These are phyloP conservation scores for Stagonosporopsis rhizophila DNA, from an alignment of 2,329 filamentous ascomycete species.

Conservation along the genomic window DNA sequence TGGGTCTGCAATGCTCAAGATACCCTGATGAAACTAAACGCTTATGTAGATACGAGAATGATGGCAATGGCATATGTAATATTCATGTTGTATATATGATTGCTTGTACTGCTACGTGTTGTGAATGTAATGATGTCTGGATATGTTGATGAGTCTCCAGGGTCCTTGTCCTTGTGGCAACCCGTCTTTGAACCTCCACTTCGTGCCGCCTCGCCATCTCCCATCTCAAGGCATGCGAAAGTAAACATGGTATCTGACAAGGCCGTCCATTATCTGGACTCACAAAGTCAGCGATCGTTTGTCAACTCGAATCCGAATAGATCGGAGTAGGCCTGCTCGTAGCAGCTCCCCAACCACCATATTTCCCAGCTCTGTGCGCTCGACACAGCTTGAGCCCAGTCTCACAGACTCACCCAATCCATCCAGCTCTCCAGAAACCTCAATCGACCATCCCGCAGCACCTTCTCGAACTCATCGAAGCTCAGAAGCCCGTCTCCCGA, in stretches of 20 bases:
- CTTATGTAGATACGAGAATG: constrained; percentile 15
- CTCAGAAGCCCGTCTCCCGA: constrained; percentile 82
- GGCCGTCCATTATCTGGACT: not conserved
- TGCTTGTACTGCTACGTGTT: not conserved
- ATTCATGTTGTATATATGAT: not conserved
- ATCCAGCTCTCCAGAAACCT: constrained; percentile 90
- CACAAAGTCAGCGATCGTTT: not conserved
- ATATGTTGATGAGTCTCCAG: not conserved
- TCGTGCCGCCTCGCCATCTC: not conserved
- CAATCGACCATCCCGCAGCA: constrained; percentile 70
- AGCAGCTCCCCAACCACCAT: not conserved
- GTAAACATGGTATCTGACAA: not conserved
- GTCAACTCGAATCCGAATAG: not conserved
- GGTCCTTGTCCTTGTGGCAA: not conserved
- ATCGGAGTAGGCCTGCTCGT: not conserved
- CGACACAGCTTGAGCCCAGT: too few species aligned
- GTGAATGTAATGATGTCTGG: not conserved
- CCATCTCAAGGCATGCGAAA: not conserved
- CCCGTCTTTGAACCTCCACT: not conserved
- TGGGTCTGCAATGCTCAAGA: constrained; percentile 4
- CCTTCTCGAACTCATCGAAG: constrained; percentile 79
- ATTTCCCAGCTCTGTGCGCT: not conserved
- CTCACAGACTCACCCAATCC: constrained; percentile 66
- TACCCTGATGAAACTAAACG: constrained; percentile 15
- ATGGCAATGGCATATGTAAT: constrained; percentile 6